Conservation (phyloP, 164 flowering plant species). For the Vitis labrusca region DNA sequence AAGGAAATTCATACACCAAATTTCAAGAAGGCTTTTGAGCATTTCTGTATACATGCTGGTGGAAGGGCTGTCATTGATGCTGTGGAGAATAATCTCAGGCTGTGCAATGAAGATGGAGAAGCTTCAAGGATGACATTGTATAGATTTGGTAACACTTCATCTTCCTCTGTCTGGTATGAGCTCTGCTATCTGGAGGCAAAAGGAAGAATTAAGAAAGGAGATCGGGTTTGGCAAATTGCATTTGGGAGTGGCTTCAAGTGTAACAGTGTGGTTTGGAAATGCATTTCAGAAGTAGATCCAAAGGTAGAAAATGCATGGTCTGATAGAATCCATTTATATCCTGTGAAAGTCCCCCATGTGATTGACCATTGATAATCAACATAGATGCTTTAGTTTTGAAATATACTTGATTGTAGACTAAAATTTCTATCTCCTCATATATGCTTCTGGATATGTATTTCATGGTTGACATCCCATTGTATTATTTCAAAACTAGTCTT, state of each 20-base stretch:
- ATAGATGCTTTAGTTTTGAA: no score
- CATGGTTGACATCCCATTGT: no score
- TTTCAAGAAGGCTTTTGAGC: conserved; percentile 51
- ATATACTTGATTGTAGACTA: no score
- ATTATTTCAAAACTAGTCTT: no score
- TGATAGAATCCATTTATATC: conserved; percentile 42
- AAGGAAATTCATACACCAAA: conserved; percentile 34
- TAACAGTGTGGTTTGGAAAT: conserved; percentile 58
- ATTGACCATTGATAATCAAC: background rate
- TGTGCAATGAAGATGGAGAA: conserved; percentile 40
- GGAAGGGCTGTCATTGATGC: conserved; percentile 52
- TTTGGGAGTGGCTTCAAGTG: conserved; percentile 57
- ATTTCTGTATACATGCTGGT: conserved; percentile 65
- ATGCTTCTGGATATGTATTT: no score
- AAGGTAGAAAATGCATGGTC: conserved; percentile 42
- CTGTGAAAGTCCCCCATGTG: conserved; percentile 23
- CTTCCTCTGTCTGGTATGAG: conserved; percentile 56
- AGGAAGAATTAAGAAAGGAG: conserved; percentile 46
- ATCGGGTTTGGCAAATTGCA: conserved; percentile 46
- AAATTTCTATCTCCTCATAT: no score
- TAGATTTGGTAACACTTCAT: conserved; percentile 59
- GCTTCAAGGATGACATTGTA: conserved; percentile 60
- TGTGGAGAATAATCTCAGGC: conserved; percentile 34
- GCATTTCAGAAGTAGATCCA: conserved; percentile 34
- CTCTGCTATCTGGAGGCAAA: conserved; percentile 55